phyloP scores from a whole-genome alignment of 768 basidiomycete genomes.

The Lactifluus subvellereus region DNA sequence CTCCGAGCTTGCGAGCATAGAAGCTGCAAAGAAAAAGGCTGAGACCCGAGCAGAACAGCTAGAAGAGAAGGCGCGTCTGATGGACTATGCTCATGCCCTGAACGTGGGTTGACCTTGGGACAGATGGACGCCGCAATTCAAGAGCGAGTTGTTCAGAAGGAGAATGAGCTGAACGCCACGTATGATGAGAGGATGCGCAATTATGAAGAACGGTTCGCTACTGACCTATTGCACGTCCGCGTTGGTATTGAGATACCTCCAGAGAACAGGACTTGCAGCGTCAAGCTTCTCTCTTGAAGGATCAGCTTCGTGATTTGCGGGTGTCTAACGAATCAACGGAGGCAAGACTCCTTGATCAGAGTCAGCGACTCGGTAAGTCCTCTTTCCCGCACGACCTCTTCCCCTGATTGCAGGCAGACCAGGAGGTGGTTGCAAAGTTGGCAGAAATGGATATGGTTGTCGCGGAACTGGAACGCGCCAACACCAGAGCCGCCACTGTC shows the following conservation, averaged over 20 bases:
- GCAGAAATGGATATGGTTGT: slow-evolving; percentile 94
- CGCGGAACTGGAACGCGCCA: slow-evolving; percentile 92
- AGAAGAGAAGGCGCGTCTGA: slow-evolving; percentile 64
- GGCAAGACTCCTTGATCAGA: slow-evolving; percentile 86
- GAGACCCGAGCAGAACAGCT: slow-evolving; percentile 69
- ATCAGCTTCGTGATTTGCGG: slow-evolving; percentile 85
- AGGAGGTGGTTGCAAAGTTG: slow-evolving; percentile 84
- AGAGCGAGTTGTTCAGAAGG: slow-evolving; percentile 86
- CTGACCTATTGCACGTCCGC: not conserved
- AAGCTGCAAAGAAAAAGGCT: slow-evolving; percentile 69
- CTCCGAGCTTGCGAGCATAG: slow-evolving; percentile 55
- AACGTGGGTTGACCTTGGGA: not conserved
- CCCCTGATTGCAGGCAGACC: slow-evolving; percentile 46
- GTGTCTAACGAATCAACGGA: slow-evolving; percentile 89
- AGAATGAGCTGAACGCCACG: slow-evolving; percentile 93
- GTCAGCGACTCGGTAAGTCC: slow-evolving; percentile 74
- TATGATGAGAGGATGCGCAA: slow-evolving; percentile 95
- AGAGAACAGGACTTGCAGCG: slow-evolving; percentile 92
- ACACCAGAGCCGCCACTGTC: slow-evolving; percentile 84
- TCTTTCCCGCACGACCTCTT: not conserved
- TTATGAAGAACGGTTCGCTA: slow-evolving; percentile 84
- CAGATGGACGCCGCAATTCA: slow-evolving; percentile 94
- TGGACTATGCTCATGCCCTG: not conserved
- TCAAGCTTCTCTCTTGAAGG: slow-evolving; percentile 83
- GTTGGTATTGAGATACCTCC: slow-evolving; percentile 5